Evolutionary conservation across 805 yeast genomes (phyloP).

Genomic region (Yarrowia osloensis): DNA sequence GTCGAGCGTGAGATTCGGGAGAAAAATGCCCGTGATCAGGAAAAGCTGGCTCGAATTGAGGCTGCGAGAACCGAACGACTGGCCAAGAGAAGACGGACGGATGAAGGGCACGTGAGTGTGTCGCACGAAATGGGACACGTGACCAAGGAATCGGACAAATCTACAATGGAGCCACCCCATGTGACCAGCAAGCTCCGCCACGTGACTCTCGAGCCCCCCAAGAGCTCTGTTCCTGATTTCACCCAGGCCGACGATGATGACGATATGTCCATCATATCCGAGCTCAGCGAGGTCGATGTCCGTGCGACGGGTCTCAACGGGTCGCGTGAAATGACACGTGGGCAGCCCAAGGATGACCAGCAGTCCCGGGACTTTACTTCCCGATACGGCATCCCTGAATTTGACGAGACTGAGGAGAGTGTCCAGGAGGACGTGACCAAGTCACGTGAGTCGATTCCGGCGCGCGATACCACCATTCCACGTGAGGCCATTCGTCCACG

Average conservation of each 20-base stretch:
- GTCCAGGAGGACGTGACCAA: background rate
- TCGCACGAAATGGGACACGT: background rate
- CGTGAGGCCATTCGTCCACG: background rate
- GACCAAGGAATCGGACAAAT: background rate
- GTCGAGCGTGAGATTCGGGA: conserved; percentile 10
- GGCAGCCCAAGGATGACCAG: background rate
- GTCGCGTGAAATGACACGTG: background rate
- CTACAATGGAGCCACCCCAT: background rate
- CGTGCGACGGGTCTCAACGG: background rate
- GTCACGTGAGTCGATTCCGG: background rate
- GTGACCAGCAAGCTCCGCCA: conserved; percentile 5
- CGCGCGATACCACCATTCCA: background rate
- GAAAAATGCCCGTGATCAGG: conserved; percentile 6
- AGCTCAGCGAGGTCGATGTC: conserved; percentile 10
- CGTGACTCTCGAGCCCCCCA: background rate
- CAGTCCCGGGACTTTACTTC: conserved; percentile 2
- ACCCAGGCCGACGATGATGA: background rate
- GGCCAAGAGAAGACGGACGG: background rate
- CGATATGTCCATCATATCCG: conserved; percentile 1
- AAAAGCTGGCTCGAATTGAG: conserved; percentile 8
- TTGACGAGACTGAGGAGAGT: background rate
- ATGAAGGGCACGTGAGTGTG: conserved; percentile 7
- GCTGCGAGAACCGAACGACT: background rate
- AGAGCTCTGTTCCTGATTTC: background rate
- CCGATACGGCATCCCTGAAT: conserved; percentile 10